Conservation (phyloP, 345 rosid genomes). For the Dimocarpus longan region DNA sequence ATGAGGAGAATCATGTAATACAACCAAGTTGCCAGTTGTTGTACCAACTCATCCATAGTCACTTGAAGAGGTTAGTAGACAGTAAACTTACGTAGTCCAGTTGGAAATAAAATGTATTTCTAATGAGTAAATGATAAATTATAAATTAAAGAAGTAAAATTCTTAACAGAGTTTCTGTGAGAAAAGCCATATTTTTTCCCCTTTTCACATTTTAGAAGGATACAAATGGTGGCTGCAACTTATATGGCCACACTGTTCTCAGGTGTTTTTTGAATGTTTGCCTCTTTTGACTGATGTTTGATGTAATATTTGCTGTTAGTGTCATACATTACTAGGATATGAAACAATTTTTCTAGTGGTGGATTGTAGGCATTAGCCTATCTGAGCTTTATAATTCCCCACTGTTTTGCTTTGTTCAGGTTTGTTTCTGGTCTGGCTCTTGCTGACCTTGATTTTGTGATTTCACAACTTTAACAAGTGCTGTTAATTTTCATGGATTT, state of each 20-base stretch:
- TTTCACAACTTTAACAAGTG: background rate
- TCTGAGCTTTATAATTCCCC: background rate
- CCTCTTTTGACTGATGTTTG: background rate
- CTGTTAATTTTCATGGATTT: background rate
- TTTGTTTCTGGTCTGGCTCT: background rate
- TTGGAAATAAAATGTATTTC: background rate
- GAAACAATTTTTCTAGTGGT: background rate
- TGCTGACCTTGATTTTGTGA: background rate
- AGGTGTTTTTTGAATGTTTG: too few species aligned
- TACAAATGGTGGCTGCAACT: background rate
- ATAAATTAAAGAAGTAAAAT: background rate
- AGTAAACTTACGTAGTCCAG: background rate
- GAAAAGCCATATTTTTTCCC: background rate
- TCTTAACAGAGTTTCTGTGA: background rate
- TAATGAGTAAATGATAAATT: background rate
- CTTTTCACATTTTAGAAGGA: background rate
- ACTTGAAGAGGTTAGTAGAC: background rate
- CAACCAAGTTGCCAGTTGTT: background rate
- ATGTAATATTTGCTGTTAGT: background rate
- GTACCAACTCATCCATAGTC: background rate
- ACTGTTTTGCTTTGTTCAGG: background rate
- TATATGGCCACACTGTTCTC: background rate
- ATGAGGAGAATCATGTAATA: slow-evolving; percentile 7
- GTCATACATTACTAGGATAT: background rate
- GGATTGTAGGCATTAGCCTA: background rate